Percentiles rank a stretch among this genome's conserved stretches.
These are phyloP conservation scores for Plasmodium falciparum DNA, from an alignment of 169 alveolate genomes.

Conservation along the genomic window DNA sequence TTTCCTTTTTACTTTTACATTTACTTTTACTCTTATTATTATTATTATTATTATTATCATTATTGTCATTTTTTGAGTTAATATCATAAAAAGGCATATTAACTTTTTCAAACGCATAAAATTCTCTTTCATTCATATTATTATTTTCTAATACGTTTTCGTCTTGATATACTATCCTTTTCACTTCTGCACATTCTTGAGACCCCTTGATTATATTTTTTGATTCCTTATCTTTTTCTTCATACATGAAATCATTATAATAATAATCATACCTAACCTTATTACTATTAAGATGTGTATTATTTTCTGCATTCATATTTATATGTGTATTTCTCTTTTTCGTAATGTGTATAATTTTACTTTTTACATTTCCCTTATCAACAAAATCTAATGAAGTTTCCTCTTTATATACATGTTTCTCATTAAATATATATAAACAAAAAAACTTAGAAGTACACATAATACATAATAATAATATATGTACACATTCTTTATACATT, in stretches of 20 bases:
- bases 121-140: no score
- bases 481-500: slow-evolving; percentile 32
- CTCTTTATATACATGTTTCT: slow-evolving; percentile 9
- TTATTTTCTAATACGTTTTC: no score
- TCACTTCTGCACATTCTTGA: no score
- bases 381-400: no score
- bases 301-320: no score
- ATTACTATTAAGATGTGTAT: no score
- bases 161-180: no score
- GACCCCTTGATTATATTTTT: no score
- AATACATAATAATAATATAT: slow-evolving; percentile 38
- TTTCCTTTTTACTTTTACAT: background rate
- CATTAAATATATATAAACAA: slow-evolving; percentile 45
- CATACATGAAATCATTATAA: no score
- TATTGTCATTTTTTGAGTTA: background rate
- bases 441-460: slow-evolving; percentile 60
- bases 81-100: background rate
- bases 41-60: background rate
- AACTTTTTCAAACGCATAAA: background rate
- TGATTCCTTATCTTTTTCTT: no score
- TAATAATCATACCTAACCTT: no score
- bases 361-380: background rate
- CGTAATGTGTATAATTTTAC: background rate
- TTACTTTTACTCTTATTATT: background rate
- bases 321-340: background rate